phyloP scores from a whole-genome alignment of 1,139 yeast genomes.

The Yamadazyma blattariae region DNA sequence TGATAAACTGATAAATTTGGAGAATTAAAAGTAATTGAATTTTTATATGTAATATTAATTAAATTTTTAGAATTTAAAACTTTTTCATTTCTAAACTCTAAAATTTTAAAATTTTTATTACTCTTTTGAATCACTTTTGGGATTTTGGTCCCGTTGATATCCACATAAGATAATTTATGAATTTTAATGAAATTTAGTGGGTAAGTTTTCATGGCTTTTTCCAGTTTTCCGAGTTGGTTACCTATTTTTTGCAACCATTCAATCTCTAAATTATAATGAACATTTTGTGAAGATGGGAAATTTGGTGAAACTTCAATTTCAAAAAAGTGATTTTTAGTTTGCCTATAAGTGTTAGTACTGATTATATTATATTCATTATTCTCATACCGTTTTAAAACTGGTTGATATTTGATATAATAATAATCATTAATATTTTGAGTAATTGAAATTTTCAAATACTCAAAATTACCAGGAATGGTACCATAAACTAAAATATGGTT shows the following conservation, averaged over 20 bases:
- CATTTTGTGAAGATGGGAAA: neutral
- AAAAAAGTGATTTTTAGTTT: neutral
- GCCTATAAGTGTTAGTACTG: no score
- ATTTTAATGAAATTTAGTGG: neutral
- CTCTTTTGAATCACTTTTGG: constrained; percentile 1
- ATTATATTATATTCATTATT: neutral
- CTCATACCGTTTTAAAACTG: constrained; percentile 1
- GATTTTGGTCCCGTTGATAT: neutral
- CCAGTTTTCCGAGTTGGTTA: neutral
- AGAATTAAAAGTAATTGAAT: no score
- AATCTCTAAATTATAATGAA: neutral
- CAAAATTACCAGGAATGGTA: neutral
- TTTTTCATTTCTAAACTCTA: no score
- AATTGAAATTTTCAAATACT: neutral
- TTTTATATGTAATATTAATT: no score
- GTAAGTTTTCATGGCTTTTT: no score
- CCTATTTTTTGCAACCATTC: neutral
- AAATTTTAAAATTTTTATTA: no score
- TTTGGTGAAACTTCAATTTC: neutral
- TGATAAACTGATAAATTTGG: no score
- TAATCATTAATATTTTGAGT: constrained; percentile 1
- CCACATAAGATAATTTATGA: neutral
- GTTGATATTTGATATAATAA: constrained; percentile 1
- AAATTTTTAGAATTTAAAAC: no score
- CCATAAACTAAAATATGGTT: neutral